These are phyloP conservation scores for Dichotomopilus funicola DNA, from an alignment of 2,329 filamentous ascomycete species.

Conservation along the genomic window DNA sequence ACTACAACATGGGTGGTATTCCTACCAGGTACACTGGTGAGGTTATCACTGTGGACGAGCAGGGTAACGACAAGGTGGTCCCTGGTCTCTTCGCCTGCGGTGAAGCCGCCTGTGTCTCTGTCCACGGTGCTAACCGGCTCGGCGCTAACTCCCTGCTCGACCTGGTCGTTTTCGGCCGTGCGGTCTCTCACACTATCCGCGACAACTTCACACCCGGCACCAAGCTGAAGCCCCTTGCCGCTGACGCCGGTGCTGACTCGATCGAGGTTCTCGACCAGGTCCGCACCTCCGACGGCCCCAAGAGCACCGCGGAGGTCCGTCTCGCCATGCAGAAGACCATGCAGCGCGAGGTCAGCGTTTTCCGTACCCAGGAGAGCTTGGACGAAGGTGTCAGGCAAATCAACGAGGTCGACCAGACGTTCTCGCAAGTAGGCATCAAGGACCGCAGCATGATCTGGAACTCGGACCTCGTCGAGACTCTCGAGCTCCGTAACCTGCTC, in stretches of 20 bases:
- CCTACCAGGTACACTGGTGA: conserved; percentile 96
- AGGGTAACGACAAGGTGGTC: conserved; percentile 86
- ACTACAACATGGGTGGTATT: conserved; percentile 99
- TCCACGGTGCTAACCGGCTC: conserved; percentile 96
- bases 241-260: conserved; percentile 82
- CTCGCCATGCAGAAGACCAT: conserved; percentile 95
- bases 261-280: conserved; percentile 81
- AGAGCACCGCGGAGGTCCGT: conserved; percentile 82
- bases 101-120: conserved; percentile 94
- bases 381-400: conserved; percentile 91
- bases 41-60: conserved; percentile 79
- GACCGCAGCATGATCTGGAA: conserved; percentile 99
- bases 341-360: conserved; percentile 95
- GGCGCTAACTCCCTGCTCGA: conserved; percentile 98
- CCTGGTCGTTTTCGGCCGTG: conserved; percentile 94
- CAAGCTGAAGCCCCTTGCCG: conserved; percentile 69
- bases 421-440: conserved; percentile 83
- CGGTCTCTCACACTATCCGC: conserved; percentile 93
- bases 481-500: conserved; percentile 89
- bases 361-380: conserved; percentile 88
- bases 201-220: conserved; percentile 84
- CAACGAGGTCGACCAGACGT: conserved; percentile 72
- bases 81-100: conserved; percentile 93
- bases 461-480: conserved; percentile 90
- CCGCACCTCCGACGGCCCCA: conserved; percentile 75